These are phyloP conservation scores for Pascua sp. DNA, from an alignment of 1,284 basidiomycete genomes.

Conservation along the genomic window DNA sequence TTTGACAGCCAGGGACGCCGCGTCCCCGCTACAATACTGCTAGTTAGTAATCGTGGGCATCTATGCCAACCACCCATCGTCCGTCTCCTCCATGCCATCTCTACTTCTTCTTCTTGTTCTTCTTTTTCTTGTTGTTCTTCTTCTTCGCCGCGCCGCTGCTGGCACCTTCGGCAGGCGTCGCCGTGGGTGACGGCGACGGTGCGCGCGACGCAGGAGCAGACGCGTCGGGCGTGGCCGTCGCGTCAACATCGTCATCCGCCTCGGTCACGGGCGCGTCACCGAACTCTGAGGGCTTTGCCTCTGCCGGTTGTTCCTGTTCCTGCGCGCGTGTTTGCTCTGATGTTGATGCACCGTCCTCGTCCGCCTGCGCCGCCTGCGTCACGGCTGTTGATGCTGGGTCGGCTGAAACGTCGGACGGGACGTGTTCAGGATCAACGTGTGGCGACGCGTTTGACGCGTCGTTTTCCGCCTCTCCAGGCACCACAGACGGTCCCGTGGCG, in stretches of 20 bases:
- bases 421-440: no score
- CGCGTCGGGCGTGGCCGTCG: background rate
- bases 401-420: no score
- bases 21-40: no score
- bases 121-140: conserved; percentile 38
- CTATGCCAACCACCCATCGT: no score
- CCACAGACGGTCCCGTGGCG: no score
- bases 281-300: background rate
- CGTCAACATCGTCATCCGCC: conserved; percentile 1
- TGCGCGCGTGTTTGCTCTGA: background rate
- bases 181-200: conserved; percentile 10
- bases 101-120: conserved; percentile 42
- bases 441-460: background rate
- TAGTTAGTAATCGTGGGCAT: no score
- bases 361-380: background rate
- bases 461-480: background rate
- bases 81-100: conserved; percentile 5
- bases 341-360: background rate
- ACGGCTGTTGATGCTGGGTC: background rate
- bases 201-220: conserved; percentile 16
- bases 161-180: background rate
- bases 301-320: background rate
- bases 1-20: no score
- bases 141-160: conserved; percentile 2
- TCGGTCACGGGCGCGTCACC: background rate